A percentile compares a stretch with the other conserved stretches of the same genome.
Conservation (phyloP, 129 eudicot genomes). For the Pseudognaphalium luteoalbum region DNA sequence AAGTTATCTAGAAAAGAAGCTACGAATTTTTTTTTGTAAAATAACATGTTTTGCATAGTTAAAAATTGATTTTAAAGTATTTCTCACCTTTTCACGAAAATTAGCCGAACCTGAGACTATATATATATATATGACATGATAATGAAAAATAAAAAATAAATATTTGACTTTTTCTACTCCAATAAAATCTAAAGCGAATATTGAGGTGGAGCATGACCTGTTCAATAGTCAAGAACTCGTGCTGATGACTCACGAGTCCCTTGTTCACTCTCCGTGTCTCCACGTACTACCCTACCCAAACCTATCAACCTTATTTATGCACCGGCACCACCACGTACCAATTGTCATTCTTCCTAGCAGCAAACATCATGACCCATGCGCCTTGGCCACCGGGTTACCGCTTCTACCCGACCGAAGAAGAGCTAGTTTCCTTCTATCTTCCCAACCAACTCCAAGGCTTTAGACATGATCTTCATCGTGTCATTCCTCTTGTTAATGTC, state of each 20-base stretch:
- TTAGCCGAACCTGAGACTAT: too few species aligned
- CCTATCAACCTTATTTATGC: conserved; percentile 1
- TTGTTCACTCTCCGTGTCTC: conserved; percentile 35
- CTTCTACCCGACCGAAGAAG: conserved; percentile 87
- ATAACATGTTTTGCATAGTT: too few species aligned
- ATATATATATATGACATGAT: neutral
- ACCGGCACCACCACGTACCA: conserved; percentile 17
- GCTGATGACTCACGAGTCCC: conserved; percentile 7
- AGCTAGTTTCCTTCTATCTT: conserved; percentile 63
- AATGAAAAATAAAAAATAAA: neutral
- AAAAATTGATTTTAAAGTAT: too few species aligned
- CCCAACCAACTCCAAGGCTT: conserved; percentile 45
- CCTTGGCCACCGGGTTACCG: conserved; percentile 50
- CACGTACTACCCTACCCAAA: neutral
- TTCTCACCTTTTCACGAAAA: too few species aligned
- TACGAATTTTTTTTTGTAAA: too few species aligned
- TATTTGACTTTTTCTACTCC: conserved; percentile 7
- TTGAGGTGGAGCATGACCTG: conserved; percentile 13
- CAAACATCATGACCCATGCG: conserved; percentile 20
- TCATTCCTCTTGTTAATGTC: conserved; percentile 61
- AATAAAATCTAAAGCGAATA: conserved; percentile 14
- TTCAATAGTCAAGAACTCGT: conserved; percentile 27
- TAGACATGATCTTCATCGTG: conserved; percentile 37
- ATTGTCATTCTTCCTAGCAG: neutral
- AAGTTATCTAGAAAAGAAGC: too few species aligned